Evolutionary conservation across 2,329 filamentous ascomycete genomes (phyloP).

Genomic region (Aspergillus ruber): DNA sequence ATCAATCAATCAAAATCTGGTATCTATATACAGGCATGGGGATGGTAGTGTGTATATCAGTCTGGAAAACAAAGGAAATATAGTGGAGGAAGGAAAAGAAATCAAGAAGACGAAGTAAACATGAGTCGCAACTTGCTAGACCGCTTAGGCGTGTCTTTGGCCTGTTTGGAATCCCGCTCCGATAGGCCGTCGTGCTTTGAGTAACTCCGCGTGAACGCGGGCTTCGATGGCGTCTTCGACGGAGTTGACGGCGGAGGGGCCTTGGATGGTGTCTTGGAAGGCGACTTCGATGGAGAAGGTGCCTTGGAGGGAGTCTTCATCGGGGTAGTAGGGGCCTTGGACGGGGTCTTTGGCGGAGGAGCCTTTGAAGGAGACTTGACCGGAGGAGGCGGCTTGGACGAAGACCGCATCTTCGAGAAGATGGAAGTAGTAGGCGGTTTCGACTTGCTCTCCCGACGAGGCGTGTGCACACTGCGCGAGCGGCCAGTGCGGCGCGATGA

Average conservation of each 20-base stretch:
- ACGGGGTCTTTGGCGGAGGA: conserved; percentile 4
- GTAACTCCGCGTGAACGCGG: conserved; percentile 8
- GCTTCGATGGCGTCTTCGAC: conserved; percentile 13
- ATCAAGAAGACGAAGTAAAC: conserved; percentile 19
- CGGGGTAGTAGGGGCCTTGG: neutral
- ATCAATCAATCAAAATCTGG: no score
- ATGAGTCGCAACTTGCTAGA: conserved; percentile 33
- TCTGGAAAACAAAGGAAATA: neutral
- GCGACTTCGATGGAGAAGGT: conserved; percentile 15
- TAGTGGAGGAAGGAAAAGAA: neutral
- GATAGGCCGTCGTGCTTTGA: neutral
- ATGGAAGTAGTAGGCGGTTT: conserved; percentile 11
- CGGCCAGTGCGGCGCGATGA: conserved; percentile 31
- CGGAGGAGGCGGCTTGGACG: conserved; percentile 10
- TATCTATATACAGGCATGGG: neutral
- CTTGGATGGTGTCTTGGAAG: conserved; percentile 12
- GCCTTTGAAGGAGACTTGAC: conserved; percentile 5
- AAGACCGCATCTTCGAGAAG: conserved; percentile 12
- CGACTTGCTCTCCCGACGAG: conserved; percentile 11
- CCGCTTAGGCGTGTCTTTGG: conserved; percentile 33
- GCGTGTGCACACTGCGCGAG: conserved; percentile 19
- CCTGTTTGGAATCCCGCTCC: conserved; percentile 16
- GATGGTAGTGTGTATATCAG: neutral
- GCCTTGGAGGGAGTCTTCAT: conserved; percentile 9
- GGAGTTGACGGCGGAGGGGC: conserved; percentile 11